These are phyloP conservation scores for Malus hybrid DNA, from an alignment of 331 rosid genomes.

Conservation along the genomic window DNA sequence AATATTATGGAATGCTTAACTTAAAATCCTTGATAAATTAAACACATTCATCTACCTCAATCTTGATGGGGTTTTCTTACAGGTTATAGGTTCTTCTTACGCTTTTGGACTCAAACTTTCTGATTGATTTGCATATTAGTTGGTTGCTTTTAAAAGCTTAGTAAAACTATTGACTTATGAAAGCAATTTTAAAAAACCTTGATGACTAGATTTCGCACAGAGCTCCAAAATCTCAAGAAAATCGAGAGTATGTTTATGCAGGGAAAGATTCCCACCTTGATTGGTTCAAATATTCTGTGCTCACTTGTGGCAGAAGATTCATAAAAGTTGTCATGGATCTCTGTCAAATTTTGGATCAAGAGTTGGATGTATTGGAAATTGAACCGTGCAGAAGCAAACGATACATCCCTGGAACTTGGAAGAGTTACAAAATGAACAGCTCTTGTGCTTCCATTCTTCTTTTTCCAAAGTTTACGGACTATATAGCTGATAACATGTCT, in stretches of 20 bases:
- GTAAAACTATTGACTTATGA: too few relatives aligned
- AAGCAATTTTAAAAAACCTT: too few relatives aligned
- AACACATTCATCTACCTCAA: too few relatives aligned
- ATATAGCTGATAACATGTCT: constrained; percentile 93
- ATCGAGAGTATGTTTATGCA: constrained; percentile 65
- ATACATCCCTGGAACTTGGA: constrained; percentile 69
- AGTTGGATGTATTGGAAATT: constrained; percentile 93
- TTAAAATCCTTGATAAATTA: too few relatives aligned
- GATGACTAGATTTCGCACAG: too few relatives aligned
- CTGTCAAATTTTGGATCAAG: constrained; percentile 98
- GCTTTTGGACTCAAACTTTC: too few relatives aligned
- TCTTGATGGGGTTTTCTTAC: too few relatives aligned
- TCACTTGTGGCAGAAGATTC: constrained; percentile 98
- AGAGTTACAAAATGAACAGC: constrained; percentile 97
- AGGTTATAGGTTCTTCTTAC: too few relatives aligned
- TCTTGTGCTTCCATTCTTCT: constrained; percentile 94
- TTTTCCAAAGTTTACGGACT: constrained; percentile 94
- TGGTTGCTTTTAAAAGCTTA: too few relatives aligned
- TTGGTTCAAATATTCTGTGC: constrained; percentile 95
- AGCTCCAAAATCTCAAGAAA: too few relatives aligned
- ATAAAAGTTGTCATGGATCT: constrained; percentile 99
- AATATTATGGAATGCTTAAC: too few relatives aligned
- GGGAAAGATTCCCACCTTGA: constrained; percentile 90
- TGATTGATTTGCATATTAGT: too few relatives aligned
- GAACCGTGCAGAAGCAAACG: constrained; percentile 95